A percentile compares a stretch with the other conserved stretches of the same genome.
Conservation (phyloP, 2,329 filamentous ascomycete species). For the Paecilomyces formosus region DNA sequence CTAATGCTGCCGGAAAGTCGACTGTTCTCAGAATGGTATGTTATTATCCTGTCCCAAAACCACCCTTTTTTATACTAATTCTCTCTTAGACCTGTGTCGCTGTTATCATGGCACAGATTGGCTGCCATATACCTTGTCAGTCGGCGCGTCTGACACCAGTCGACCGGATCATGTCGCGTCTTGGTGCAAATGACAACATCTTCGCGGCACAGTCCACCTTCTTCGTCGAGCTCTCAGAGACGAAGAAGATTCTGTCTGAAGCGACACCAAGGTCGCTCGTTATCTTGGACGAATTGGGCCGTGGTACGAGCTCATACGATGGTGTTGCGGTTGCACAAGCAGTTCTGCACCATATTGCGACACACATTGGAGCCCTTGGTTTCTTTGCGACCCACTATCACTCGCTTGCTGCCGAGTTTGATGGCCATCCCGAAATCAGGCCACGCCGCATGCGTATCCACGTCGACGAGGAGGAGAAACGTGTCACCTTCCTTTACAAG, state of each 20-base stretch:
- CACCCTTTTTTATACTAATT: conserved; percentile 1
- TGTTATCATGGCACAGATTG: conserved; percentile 95
- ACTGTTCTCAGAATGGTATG: conserved; percentile 88
- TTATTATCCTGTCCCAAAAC: conserved; percentile 3
- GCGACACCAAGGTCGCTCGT: conserved; percentile 90
- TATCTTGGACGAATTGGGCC: conserved; percentile 91
- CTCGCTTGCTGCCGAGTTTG: conserved; percentile 84
- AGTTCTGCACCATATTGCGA: conserved; percentile 91
- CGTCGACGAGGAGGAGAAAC: conserved; percentile 73
- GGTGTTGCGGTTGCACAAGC: conserved; percentile 95
- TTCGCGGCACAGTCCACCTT: conserved; percentile 97
- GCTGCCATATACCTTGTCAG: conserved; percentile 79
- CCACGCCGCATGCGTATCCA: conserved; percentile 90
- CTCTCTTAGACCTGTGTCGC: conserved; percentile 72
- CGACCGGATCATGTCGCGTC: conserved; percentile 96
- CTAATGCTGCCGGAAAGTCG: conserved; percentile 95
- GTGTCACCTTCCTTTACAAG: conserved; percentile 95
- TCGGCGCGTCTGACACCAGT: conserved; percentile 81
- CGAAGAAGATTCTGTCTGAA: conserved; percentile 94
- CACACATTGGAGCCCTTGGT: conserved; percentile 84
- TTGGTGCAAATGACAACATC: conserved; percentile 97
- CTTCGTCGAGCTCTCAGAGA: conserved; percentile 95
- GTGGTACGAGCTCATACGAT: conserved; percentile 91
- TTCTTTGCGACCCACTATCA: conserved; percentile 99
- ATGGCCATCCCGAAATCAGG: conserved; percentile 76